Base-by-base conservation (phyloP, 1,284 basidiomycete genomes). In the Xerocomus alliaceus region DNA sequence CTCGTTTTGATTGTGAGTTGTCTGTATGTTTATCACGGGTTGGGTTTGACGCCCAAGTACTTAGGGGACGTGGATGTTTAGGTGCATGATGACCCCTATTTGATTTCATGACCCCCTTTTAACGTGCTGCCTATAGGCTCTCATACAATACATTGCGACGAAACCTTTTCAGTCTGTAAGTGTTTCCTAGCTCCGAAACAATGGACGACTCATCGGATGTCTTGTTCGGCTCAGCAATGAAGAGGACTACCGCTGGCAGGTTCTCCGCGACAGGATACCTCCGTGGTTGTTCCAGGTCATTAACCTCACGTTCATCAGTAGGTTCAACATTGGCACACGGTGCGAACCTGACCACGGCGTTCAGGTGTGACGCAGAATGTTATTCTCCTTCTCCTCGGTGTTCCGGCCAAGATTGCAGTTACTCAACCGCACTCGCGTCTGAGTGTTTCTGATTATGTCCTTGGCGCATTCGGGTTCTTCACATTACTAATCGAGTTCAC, bases 201-300 rank as follows among this genome's bases (percentile, higher is more conserved):
- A 34, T 9, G 15, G 32, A 24, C 8, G 20, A 15, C 41, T 47
- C 10, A 50, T 29, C 4, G 7, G 11, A 48, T 57, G 5, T 2
- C 20, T 49, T 28, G 22, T 57, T 20, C 15, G 34, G 9, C 26
- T 49, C n/a, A 86, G 84, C 4, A 77, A 81, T 4, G 93, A 94
- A 37, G 94, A 95, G 75, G 96, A 98, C 76, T 98, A 98, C 73
- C 90, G 96, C 32, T 98, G 95, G 92, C 86, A 83, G 4, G 78
- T 94, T 51, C 81, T 97, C 15, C 87, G 94, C 41, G 76, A 80
- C 54, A 82, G 88, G 57, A 74, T 97, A 26, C 87, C 89, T 4
- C 65, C 80, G 4, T 86, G 84, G 80, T 72, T 91, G 20, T 97
- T 95, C 83, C 89, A 93, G 65, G 65, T 97, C 37, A 72, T 90